A percentile compares a stretch with the other conserved stretches of the same genome.
These are phyloP conservation scores for Ophiostoma sp. DNA, from an alignment of 2,329 filamentous ascomycete species.

Conservation along the genomic window DNA sequence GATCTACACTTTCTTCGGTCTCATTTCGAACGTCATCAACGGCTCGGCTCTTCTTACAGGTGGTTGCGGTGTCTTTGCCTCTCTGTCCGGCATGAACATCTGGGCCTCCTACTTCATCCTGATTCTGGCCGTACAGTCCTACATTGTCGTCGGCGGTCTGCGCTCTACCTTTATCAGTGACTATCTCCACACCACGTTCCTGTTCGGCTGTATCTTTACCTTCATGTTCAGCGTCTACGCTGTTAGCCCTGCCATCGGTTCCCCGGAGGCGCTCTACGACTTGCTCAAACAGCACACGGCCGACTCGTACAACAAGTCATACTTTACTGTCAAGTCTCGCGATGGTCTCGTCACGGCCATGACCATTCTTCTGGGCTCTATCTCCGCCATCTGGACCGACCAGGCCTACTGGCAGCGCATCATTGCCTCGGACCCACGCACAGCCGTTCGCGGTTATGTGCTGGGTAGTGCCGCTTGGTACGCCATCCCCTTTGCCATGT, in stretches of 20 bases:
- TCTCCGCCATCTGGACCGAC: slow-evolving; percentile 9
- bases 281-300: neutral
- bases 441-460: neutral
- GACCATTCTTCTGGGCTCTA: neutral
- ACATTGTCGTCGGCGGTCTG: slow-evolving; percentile 1
- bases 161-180: neutral
- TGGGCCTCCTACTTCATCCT: neutral
- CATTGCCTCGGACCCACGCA: neutral
- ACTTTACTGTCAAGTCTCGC: neutral
- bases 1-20: neutral
- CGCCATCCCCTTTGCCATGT: slow-evolving; percentile 11
- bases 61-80: neutral
- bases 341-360: neutral
- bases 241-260: neutral
- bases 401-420: slow-evolving; percentile 8
- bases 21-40: neutral
- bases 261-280: neutral
- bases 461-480: neutral
- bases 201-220: neutral
- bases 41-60: neutral
- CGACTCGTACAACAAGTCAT: neutral
- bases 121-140: neutral
- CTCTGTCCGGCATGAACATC: neutral
- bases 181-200: neutral
- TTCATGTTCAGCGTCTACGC: slow-evolving; percentile 8